phyloP scores from a whole-genome alignment of 495 filamentous ascomycete species.

The Penicillium steckii region DNA sequence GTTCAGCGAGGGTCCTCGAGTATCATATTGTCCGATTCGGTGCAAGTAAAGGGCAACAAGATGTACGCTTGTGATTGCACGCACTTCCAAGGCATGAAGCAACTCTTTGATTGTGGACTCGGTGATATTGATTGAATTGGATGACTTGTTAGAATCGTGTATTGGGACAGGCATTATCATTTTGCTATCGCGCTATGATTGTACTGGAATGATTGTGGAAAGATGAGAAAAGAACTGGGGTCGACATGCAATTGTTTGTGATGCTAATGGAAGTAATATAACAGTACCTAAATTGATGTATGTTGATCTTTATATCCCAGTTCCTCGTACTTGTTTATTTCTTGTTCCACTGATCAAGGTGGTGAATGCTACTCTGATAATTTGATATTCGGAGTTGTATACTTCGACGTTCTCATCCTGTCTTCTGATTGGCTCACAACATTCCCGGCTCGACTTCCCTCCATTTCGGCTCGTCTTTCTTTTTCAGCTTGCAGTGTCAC shows the following conservation, averaged over 20 bases:
- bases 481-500: background rate
- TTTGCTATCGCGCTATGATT: too few species aligned
- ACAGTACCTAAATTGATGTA: too few species aligned
- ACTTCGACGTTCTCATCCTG: background rate
- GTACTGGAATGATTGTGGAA: too few species aligned
- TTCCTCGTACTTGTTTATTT: background rate
- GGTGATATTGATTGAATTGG: constrained; percentile 37
- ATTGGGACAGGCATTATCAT: too few species aligned
- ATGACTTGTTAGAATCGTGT: too few species aligned
- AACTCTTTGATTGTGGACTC: constrained; percentile 51
- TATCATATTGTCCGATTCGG: constrained; percentile 31
- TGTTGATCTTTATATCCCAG: background rate
- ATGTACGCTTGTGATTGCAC: constrained; percentile 37
- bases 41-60: constrained; percentile 46
- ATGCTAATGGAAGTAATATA: too few species aligned
- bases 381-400: background rate
- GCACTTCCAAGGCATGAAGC: constrained; percentile 31
- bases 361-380: background rate
- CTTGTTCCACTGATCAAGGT: background rate
- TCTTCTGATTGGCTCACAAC: background rate
- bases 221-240: background rate
- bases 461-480: background rate
- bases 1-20: constrained; percentile 12
- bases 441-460: background rate
- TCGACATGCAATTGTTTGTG: background rate